A percentile compares a stretch with the other conserved stretches of the same genome.
These are phyloP conservation scores for Aspergillus fischeri DNA, from an alignment of 2,329 filamentous ascomycete genomes.

Conservation along the genomic window DNA sequence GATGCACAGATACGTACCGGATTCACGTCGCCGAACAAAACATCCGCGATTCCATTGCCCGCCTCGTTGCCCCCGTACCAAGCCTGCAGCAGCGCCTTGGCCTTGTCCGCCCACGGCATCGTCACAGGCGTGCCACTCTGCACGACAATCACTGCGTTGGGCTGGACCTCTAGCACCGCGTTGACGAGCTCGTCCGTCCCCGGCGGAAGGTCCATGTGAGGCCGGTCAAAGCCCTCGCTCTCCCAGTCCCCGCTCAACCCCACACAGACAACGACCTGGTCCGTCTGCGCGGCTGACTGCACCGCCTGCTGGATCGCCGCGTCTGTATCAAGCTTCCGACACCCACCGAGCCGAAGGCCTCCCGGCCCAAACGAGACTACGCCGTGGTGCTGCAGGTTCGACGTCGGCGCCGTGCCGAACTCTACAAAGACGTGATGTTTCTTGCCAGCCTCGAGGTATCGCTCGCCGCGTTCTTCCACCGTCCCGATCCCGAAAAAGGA, in stretches of 20 bases:
- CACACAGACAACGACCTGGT: constrained; percentile 73
- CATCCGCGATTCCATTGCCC: constrained; percentile 73
- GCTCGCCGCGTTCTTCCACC: constrained; percentile 57
- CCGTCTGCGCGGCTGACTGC: constrained; percentile 62
- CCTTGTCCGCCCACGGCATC: constrained; percentile 45
- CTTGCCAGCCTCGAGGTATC: constrained; percentile 56
- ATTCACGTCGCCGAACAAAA: constrained; percentile 70
- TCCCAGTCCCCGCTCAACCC: constrained; percentile 80
- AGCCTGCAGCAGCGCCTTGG: constrained; percentile 63
- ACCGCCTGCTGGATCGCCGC: constrained; percentile 65
- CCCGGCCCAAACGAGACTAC: constrained; percentile 54
- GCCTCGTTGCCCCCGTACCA: constrained; percentile 89
- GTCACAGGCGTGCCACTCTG: constrained; percentile 69
- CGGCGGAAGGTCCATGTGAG: constrained; percentile 54
- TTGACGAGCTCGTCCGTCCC: constrained; percentile 57
- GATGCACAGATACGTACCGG: constrained; percentile 37
- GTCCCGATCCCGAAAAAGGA: constrained; percentile 65
- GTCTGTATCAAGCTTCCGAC: constrained; percentile 54
- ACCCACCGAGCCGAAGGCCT: constrained; percentile 59
- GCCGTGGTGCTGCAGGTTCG: constrained; percentile 49
- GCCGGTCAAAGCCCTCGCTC: constrained; percentile 64
- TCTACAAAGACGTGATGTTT: constrained; percentile 58
- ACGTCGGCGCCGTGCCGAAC: constrained; percentile 57
- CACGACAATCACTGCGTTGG: constrained; percentile 67
- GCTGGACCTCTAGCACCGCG: constrained; percentile 62